Percentiles rank a stretch among this genome's conserved stretches.
These are phyloP conservation scores for Durio zibethinus DNA, from an alignment of 345 rosid species.

Conservation along the genomic window DNA sequence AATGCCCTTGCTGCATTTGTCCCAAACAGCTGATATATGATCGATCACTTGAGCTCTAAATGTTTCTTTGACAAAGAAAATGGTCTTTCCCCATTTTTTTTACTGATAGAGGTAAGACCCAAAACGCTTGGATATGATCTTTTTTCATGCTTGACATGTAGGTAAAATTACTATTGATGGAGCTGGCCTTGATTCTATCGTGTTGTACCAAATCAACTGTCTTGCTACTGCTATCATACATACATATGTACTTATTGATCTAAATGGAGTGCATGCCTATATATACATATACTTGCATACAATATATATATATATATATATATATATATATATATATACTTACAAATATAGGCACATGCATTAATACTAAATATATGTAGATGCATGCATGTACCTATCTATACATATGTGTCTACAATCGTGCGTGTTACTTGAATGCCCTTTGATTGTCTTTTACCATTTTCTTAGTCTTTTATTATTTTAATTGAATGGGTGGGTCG, in stretches of 20 bases:
- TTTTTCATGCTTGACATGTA: not conserved
- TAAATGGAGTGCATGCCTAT: too few relatives aligned
- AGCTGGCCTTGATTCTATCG: not conserved
- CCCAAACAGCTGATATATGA: conserved; percentile 44
- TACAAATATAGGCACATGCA: not conserved
- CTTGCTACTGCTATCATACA: not conserved
- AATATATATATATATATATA: not conserved
- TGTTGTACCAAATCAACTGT: not conserved
- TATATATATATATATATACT: not conserved
- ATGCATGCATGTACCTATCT: not conserved
- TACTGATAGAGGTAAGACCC: not conserved
- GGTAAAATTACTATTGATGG: not conserved
- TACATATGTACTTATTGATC: not conserved
- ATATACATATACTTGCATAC: too few relatives aligned
- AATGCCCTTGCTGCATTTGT: conserved; percentile 75
- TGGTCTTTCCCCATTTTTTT: not conserved
- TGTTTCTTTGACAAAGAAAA: not conserved
- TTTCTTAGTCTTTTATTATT: not conserved
- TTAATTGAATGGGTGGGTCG: not conserved
- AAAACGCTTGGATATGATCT: not conserved
- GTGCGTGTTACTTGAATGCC: not conserved
- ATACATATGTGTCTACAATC: not conserved
- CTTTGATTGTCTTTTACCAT: not conserved
- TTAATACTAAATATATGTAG: not conserved
- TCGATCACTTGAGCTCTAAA: conserved; percentile 1